Evolutionary conservation across 2,329 filamentous ascomycete species (phyloP), one percentile per base, ranked within the genome.

Genomic region (Decorospora gaudefroyi): DNA sequence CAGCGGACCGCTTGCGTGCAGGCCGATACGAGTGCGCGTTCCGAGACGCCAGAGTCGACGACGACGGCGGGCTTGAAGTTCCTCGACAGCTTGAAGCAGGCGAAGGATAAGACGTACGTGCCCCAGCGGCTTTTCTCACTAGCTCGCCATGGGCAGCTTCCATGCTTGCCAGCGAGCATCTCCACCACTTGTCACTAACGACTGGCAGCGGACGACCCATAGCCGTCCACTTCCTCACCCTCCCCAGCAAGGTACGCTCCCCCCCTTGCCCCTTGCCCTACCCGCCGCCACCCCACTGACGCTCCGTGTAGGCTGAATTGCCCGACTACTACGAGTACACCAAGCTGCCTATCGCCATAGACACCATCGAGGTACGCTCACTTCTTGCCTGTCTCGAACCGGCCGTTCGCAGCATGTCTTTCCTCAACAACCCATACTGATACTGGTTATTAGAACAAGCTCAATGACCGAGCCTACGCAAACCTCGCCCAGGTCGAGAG

Each of bases 31-130:
- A 54, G 57, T 36, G 45, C 55, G 27, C 52, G 49, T 12, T 46
- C 57, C 12, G 87, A 91, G 71, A 84, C 80, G 11, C 71, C 74
- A 40, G 83, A 87, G 65, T 83, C 83, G 11, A 91, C 87, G 2
- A 85, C 84, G 10, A 79, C 84, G 42, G 81, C 84, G 61, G 90
- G 90, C 25, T 73, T 88, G 59, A 81, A 79, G 55, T 87, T 95
- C 62, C 74, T 95, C 30, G 83, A 88, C 40, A 84, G 85, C 64
- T 81, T 95, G 63, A 85, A 85, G 59, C 79, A 82, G 53, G 89
- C 88, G 15, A 82, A 83, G 51, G 90, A 95, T 70, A 95, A 95
- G 74, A 88, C 80, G 88, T 92, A 78, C 62, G 81, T 76, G 46
- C 49, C 53, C 47, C 44, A n/a, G n/a, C n/a, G n/a, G 17, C 41